Percentiles rank a stretch among this genome's conserved stretches.
phyloP scores from a whole-genome alignment of 2,329 filamentous ascomycete species.

The Colletotrichum falcatum region DNA sequence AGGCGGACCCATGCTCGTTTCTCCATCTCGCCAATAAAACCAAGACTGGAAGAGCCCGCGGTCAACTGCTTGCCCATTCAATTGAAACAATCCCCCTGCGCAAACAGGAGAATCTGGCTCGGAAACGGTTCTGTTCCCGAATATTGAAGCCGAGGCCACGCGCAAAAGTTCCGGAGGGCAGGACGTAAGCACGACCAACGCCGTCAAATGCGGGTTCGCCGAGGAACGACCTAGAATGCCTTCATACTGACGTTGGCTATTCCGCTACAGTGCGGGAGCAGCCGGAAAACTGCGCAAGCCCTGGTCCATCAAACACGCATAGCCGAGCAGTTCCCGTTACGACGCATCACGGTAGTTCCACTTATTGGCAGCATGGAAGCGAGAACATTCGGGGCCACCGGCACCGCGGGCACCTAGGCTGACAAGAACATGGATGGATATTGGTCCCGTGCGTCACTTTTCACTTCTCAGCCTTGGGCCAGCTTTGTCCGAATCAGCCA shows the following conservation, averaged over 20 bases:
- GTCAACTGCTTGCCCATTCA: conserved; percentile 28
- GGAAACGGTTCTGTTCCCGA: conserved; percentile 30
- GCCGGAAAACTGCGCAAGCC: neutral
- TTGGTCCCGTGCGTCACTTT: conserved; percentile 5
- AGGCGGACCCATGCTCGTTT: conserved; percentile 26
- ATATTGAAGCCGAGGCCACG: conserved; percentile 6
- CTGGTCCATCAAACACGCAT: neutral
- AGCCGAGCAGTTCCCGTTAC: neutral
- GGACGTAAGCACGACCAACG: conserved; percentile 21
- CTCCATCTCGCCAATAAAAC: conserved; percentile 18
- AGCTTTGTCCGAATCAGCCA: neutral
- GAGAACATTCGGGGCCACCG: neutral
- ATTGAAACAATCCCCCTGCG: conserved; percentile 35
- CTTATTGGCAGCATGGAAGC: neutral
- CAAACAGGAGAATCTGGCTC: conserved; percentile 28
- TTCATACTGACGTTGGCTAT: neutral
- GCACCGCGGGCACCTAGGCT: neutral
- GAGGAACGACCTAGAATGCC: conserved; percentile 16
- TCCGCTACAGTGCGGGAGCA: conserved; percentile 8
- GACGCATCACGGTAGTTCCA: neutral
- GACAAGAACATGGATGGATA: neutral
- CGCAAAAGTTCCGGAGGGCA: conserved; percentile 9
- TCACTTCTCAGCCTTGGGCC: conserved; percentile 4
- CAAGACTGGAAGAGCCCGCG: conserved; percentile 23
- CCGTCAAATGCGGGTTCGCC: conserved; percentile 6